Conservation (phyloP, 169 alveolate genomes). For the Plasmodium sp. region DNA sequence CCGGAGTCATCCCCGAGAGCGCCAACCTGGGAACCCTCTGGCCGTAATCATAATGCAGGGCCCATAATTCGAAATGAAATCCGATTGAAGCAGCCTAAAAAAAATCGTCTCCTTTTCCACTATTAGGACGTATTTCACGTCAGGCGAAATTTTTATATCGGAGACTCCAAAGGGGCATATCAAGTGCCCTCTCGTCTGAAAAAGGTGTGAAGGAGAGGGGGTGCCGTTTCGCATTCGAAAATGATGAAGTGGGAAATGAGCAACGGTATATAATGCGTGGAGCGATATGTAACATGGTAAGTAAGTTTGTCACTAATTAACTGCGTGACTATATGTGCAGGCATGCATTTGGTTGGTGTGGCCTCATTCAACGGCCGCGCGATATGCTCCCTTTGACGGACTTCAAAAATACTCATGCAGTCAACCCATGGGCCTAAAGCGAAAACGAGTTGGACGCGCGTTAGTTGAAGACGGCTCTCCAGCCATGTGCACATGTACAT, state of each 20-base stretch:
- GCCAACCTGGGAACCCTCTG: slow-evolving; percentile 69
- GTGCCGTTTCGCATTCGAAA: neutral
- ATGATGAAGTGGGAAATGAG: neutral
- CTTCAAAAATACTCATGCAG: slow-evolving; percentile 69
- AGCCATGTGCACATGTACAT: neutral
- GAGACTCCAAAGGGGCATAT: slow-evolving; percentile 73
- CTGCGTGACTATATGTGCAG: neutral
- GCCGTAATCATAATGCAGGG: slow-evolving; percentile 58
- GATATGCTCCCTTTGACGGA: neutral
- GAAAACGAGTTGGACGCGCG: neutral
- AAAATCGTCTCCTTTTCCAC: slow-evolving; percentile 79
- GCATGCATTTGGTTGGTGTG: neutral
- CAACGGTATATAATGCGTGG: neutral
- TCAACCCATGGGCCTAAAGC: slow-evolving; percentile 62
- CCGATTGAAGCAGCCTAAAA: slow-evolving; percentile 70
- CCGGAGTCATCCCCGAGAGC: neutral
- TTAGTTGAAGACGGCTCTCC: neutral
- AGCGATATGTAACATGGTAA: neutral
- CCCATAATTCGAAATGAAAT: slow-evolving; percentile 59
- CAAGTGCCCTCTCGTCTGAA: slow-evolving; percentile 64
- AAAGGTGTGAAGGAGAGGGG: neutral
- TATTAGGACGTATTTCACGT: slow-evolving; percentile 71
- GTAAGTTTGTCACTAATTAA: too few species aligned
- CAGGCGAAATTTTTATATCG: slow-evolving; percentile 63
- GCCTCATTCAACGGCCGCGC: neutral